Conservation (phyloP, 139 green algal genomes). For the Picochlorum sp. region DNA sequence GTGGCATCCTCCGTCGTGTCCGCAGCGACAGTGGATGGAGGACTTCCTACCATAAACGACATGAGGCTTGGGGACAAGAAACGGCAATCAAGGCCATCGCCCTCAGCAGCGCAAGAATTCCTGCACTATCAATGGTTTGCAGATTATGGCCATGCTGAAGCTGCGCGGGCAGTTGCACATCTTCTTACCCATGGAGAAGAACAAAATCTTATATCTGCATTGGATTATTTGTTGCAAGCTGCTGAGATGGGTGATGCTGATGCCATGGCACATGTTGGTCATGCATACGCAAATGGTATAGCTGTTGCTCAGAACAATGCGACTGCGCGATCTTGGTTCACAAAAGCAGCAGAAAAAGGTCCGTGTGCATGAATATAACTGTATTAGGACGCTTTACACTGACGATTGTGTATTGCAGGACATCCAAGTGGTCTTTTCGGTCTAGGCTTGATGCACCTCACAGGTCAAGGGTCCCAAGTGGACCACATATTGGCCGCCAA, state of each 20-base stretch:
- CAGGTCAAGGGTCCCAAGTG: slow-evolving; percentile 51
- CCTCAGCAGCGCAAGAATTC: slow-evolving; percentile 36
- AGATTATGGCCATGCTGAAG: slow-evolving; percentile 78
- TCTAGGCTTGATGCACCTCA: slow-evolving; percentile 83
- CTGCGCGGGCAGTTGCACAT: slow-evolving; percentile 64
- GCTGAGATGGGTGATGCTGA: slow-evolving; percentile 60
- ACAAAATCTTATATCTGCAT: slow-evolving; percentile 43
- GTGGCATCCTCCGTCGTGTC: slow-evolving; percentile 53
- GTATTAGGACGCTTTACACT: not conserved
- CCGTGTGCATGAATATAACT: not conserved
- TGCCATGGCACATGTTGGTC: slow-evolving; percentile 76
- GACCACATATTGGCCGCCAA: slow-evolving; percentile 47
- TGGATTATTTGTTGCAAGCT: slow-evolving; percentile 58
- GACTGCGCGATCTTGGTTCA: slow-evolving; percentile 37
- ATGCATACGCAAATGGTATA: slow-evolving; percentile 77
- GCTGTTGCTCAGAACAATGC: slow-evolving; percentile 44
- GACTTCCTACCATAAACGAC: slow-evolving; percentile 16
- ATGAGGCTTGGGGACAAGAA: not conserved
- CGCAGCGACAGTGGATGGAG: slow-evolving; percentile 7
- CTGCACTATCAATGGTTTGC: slow-evolving; percentile 78
- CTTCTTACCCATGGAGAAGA: slow-evolving; percentile 67
- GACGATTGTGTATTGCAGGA: not conserved
- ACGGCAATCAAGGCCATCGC: not conserved
- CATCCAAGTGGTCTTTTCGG: slow-evolving; percentile 58
- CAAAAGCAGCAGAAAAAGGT: slow-evolving; percentile 19